Evolutionary conservation across 495 filamentous ascomycete genomes (phyloP).

Genomic region (Annulohypoxylon moriforme): DNA sequence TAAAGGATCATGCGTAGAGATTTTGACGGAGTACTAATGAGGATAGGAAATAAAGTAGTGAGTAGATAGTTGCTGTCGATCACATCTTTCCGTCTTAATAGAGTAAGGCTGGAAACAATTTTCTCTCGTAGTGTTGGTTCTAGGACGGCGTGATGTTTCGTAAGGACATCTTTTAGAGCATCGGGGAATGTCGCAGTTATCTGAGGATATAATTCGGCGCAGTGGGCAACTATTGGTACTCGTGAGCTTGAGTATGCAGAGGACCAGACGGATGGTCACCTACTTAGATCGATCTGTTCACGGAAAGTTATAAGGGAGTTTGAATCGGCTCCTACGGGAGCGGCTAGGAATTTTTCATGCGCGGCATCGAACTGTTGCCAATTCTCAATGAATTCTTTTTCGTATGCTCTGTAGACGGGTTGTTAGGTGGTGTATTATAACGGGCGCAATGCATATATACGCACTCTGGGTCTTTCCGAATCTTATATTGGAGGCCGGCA

Average conservation of each 20-base stretch:
- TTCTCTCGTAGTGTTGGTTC: conserved; percentile 90
- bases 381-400: conserved; percentile 57
- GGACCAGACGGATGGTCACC: neutral
- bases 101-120: conserved; percentile 87
- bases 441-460: conserved; percentile 8
- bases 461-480: conserved; percentile 46
- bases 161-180: conserved; percentile 82
- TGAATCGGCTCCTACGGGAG: conserved; percentile 74
- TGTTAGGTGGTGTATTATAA: conserved; percentile 47
- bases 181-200: conserved; percentile 80
- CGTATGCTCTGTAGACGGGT: conserved; percentile 37
- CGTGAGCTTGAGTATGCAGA: conserved; percentile 35
- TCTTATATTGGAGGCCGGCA: conserved; percentile 39
- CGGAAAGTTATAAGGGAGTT: conserved; percentile 81
- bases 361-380: conserved; percentile 93
- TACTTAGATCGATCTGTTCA: conserved; percentile 82
- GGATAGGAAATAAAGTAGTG: conserved; percentile 91
- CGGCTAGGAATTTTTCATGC: conserved; percentile 89
- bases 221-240: conserved; percentile 72
- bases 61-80: conserved; percentile 85
- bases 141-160: conserved; percentile 80
- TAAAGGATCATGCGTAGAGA: conserved; percentile 84
- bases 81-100: conserved; percentile 90
- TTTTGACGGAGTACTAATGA: conserved; percentile 88
- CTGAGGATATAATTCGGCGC: conserved; percentile 90